phyloP scores from a whole-genome alignment of 148 eudicot species.

The Agrostemma githago region DNA sequence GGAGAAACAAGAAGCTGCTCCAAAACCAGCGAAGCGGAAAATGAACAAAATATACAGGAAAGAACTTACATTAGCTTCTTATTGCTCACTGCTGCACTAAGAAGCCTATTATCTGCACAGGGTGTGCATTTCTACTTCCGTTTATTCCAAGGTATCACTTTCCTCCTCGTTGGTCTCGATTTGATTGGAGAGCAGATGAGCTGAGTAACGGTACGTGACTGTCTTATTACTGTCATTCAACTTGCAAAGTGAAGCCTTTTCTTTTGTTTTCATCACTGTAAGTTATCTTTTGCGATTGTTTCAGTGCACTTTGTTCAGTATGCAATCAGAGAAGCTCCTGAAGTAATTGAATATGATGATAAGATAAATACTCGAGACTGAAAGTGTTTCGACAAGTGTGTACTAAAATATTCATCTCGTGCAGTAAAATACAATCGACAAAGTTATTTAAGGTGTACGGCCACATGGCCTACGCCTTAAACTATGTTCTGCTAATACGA shows the following conservation, averaged over 20 bases:
- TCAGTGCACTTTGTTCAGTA: too few relatives aligned
- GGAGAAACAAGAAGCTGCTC: constrained; percentile 38
- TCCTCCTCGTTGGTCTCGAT: constrained; percentile 72
- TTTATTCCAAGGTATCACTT: constrained; percentile 66
- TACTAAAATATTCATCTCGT: too few relatives aligned
- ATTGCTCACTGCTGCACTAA: constrained; percentile 58
- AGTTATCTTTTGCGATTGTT: background rate
- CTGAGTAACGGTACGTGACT: constrained; percentile 10
- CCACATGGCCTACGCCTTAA: too few relatives aligned
- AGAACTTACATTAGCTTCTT: constrained; percentile 64
- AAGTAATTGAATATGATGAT: background rate
- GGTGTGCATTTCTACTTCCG: constrained; percentile 79
- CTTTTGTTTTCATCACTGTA: background rate
- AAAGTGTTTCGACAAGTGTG: background rate
- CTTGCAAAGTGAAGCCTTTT: background rate
- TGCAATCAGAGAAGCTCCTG: too few relatives aligned
- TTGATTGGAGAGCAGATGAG: constrained; percentile 80
- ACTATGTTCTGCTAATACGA: too few relatives aligned
- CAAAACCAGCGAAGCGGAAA: constrained; percentile 30
- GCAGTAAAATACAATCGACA: background rate
- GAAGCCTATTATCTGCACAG: constrained; percentile 76
- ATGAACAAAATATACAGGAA: constrained; percentile 60
- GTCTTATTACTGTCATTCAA: background rate
- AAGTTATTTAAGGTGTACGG: too few relatives aligned
- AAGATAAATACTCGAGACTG: background rate